These are phyloP conservation scores for Penicilliopsis zonata DNA, from an alignment of 495 filamentous ascomycete species.

Conservation along the genomic window DNA sequence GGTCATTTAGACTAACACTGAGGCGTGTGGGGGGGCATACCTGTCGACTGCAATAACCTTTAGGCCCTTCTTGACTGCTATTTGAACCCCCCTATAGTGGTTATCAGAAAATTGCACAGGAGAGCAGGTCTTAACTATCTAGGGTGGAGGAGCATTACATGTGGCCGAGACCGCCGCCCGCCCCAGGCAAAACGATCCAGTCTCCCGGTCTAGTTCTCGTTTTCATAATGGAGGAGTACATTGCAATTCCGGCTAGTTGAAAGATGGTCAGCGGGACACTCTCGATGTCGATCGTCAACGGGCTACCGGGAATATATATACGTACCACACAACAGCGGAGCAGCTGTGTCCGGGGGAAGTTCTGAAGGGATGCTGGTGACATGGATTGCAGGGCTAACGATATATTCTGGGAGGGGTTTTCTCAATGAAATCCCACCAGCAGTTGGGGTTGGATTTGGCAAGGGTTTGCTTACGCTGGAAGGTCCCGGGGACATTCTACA, in stretches of 20 bases:
- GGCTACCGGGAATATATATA: neutral
- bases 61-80: slow-evolving; percentile 26
- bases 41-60: slow-evolving; percentile 33
- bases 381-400: slow-evolving; percentile 28
- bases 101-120: too few relatives aligned
- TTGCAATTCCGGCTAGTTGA: slow-evolving; percentile 26
- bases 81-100: slow-evolving; percentile 25
- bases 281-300: neutral
- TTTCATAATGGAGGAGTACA: slow-evolving; percentile 37
- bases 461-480: slow-evolving; percentile 28
- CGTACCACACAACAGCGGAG: slow-evolving; percentile 30
- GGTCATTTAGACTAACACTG: neutral
- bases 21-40: slow-evolving; percentile 6
- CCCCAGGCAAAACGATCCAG: slow-evolving; percentile 29
- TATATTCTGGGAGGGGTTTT: slow-evolving; percentile 19
- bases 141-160: slow-evolving; percentile 13
- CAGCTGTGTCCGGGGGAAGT: slow-evolving; percentile 21
- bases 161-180: slow-evolving; percentile 32
- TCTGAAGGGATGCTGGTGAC: slow-evolving; percentile 24
- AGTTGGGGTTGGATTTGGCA: neutral
- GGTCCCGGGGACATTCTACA: slow-evolving; percentile 31
- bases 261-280: slow-evolving; percentile 1
- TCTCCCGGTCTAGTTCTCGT: slow-evolving; percentile 26
- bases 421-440: neutral
- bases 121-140: too few relatives aligned